These are phyloP conservation scores for Pseudogymnoascus sp. DNA, from an alignment of 2,329 filamentous ascomycete genomes.

Conservation along the genomic window DNA sequence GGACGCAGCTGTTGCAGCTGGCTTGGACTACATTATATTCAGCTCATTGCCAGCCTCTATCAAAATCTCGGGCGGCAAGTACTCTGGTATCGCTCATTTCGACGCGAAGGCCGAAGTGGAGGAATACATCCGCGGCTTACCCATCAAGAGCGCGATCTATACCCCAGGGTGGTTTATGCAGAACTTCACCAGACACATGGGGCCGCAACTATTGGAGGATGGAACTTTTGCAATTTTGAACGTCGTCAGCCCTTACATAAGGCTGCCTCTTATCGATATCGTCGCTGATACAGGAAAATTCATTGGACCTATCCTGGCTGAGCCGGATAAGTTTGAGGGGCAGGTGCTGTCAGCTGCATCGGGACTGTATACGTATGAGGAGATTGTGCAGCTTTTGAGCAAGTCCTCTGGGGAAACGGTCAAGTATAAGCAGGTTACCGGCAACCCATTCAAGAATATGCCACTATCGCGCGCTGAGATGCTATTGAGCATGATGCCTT, in stretches of 20 bases:
- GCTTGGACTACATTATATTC: constrained; percentile 37
- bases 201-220: constrained; percentile 13
- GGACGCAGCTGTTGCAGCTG: constrained; percentile 34
- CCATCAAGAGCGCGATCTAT: constrained; percentile 39
- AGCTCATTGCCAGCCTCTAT: constrained; percentile 34
- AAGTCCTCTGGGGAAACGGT: no score
- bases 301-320: constrained; percentile 34
- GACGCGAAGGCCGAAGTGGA: constrained; percentile 30
- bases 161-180: constrained; percentile 38
- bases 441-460: no score
- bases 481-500: no score
- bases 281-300: constrained; percentile 24
- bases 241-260: constrained; percentile 14
- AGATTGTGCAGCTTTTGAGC: no score
- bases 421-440: no score
- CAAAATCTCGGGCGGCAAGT: constrained; percentile 31
- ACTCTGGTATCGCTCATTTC: constrained; percentile 31
- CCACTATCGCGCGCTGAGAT: no score
- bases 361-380: no score
- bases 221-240: constrained; percentile 30
- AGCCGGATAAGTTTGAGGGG: constrained; percentile 38
- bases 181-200: constrained; percentile 11
- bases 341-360: constrained; percentile 22
- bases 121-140: constrained; percentile 30
- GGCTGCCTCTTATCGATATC: constrained; percentile 23